Evolutionary conservation across 768 basidiomycete species (phyloP), one percentile per base, ranked within the genome.

Genomic region (Tricholoma hemisulphureum): DNA sequence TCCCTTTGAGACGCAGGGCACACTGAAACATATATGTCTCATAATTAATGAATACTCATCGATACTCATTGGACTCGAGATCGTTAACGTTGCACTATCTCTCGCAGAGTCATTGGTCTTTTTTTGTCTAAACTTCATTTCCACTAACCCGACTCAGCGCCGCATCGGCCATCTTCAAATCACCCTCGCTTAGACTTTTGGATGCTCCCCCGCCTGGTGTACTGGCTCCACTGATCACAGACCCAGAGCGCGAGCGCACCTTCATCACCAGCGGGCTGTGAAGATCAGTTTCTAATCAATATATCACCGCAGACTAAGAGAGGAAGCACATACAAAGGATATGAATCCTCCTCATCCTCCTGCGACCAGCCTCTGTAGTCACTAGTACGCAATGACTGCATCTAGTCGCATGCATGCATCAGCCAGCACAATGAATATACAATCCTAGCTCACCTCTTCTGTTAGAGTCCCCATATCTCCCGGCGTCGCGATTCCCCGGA

Each of bases 391-490:
- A 98, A 77, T 23, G 80, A 74, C 69, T 97, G 88, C 95, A 98
- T 98, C 90, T 80, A 53, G 49, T 46, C n/a, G 10, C 52, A 18
- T 34, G 50, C 2, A 13, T 54, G 6, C 14, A 58, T 35, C 49
- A 60, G 13, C 57, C 34, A 13, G 34, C 43, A 28, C 16, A 29
- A 50, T n/a, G 26, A 39, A 34, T 20, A 29, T 55, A 14, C 60
- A 51, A 29, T 3, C 18, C n/a, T 45, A 18, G 65, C 79, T 24
- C 61, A 89, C 89, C 78, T 92, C 88, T 72, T 93, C 90, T 1
- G 91, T 93, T 41, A 95, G 75, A 24, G 94, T 96, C 16, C 91
- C 94, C 61, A 96, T 80, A 75, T 97, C 94, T 6, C 95, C 95
- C 0, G 96, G 96, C 1, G 97, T 99, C 65, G 91, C 92, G 57